These are phyloP conservation scores for Colletotrichum endophyticum DNA, from an alignment of 2,329 filamentous ascomycete species.

Conservation along the genomic window DNA sequence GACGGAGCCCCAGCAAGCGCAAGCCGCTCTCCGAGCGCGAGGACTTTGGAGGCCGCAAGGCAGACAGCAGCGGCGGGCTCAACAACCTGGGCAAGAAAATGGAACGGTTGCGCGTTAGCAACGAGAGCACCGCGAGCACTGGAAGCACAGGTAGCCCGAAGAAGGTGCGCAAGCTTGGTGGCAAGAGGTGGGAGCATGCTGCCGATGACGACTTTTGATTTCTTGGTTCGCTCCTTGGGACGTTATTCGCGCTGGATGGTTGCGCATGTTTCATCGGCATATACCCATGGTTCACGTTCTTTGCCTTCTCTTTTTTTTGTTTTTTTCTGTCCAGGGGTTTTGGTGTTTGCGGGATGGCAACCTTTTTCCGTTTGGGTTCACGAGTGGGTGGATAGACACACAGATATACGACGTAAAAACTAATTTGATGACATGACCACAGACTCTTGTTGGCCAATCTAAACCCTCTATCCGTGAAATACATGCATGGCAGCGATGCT, in stretches of 20 bases:
- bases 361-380: not conserved
- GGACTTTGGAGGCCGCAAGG: constrained; percentile 39
- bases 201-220: constrained; percentile 37
- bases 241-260: not conserved
- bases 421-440: not conserved
- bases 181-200: constrained; percentile 53
- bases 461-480: not conserved
- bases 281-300: constrained; percentile 7
- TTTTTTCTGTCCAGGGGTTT: not conserved
- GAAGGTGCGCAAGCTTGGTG: constrained; percentile 54
- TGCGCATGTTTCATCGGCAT: constrained; percentile 3
- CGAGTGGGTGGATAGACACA: not conserved
- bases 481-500: not conserved
- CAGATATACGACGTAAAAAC: not conserved
- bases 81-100: constrained; percentile 49
- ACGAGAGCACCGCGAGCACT: constrained; percentile 32
- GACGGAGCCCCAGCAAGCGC: constrained; percentile 67
- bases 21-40: constrained; percentile 60
- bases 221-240: not conserved
- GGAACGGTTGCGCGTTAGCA: constrained; percentile 55
- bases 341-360: not conserved
- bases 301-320: not conserved
- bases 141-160: constrained; percentile 51
- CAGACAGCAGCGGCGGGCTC: constrained; percentile 31
- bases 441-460: not conserved